Percentiles rank a stretch among this genome's conserved stretches.
These are phyloP conservation scores for Oryza coarctata DNA, from an alignment of 176 grass and related monocot genomes.

Conservation along the genomic window DNA sequence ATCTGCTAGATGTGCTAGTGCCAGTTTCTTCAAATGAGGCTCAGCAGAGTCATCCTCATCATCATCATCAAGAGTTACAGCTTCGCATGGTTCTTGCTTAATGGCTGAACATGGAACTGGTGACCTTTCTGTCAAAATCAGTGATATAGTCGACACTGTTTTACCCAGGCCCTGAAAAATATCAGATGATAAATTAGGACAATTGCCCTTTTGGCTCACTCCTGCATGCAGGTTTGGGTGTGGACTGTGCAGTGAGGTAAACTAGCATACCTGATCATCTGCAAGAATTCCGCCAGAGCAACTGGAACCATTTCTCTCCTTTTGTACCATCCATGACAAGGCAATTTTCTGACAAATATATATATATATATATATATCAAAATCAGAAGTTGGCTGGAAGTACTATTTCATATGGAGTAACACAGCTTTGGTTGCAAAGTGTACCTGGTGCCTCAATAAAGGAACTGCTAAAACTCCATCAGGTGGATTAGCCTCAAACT, in stretches of 20 bases:
- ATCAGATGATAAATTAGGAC: constrained; percentile 29
- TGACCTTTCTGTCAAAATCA: constrained; percentile 88
- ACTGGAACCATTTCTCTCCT: constrained; percentile 63
- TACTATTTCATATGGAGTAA: constrained; percentile 8
- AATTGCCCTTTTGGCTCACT: constrained; percentile 24
- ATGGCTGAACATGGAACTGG: constrained; percentile 44
- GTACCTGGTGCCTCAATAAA: constrained; percentile 96
- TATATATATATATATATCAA: constrained; percentile 16
- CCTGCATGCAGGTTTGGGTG: not conserved
- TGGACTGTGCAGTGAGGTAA: not conserved
- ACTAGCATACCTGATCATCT: constrained; percentile 87
- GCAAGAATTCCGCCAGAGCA: constrained; percentile 98
- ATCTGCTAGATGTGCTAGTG: not conserved
- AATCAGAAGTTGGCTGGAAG: constrained; percentile 7
- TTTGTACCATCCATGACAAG: constrained; percentile 97
- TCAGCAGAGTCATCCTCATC: constrained; percentile 54
- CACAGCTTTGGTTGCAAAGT: not conserved
- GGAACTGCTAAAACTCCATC: constrained; percentile 79
- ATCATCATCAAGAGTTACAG: constrained; percentile 84
- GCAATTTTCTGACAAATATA: constrained; percentile 70
- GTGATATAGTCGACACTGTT: constrained; percentile 92
- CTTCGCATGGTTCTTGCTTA: constrained; percentile 65
- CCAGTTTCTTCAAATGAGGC: constrained; percentile 43
- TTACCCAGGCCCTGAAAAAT: constrained; percentile 88
- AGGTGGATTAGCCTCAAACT: constrained; percentile 79